phyloP scores from a whole-genome alignment of 2,329 filamentous ascomycete genomes.

The Colletotrichum tropicale region DNA sequence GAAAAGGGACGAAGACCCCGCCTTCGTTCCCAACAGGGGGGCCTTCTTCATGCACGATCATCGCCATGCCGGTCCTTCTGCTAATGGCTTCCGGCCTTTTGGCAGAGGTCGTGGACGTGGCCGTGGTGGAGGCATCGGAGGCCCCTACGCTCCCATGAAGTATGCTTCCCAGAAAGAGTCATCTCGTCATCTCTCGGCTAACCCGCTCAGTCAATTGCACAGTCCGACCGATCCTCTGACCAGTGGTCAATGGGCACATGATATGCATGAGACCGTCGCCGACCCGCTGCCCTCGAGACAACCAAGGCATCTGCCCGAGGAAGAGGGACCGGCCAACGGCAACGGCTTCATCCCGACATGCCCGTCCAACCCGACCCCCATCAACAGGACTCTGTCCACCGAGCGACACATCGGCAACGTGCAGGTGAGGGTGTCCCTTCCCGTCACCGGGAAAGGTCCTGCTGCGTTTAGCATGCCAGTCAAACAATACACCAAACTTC shows the following conservation, averaged over 20 bases:
- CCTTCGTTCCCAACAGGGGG: constrained; percentile 92
- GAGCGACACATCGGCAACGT: constrained; percentile 85
- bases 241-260: constrained; percentile 86
- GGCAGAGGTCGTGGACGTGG: constrained; percentile 69
- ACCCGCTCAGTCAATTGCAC: constrained; percentile 42
- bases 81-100: constrained; percentile 79
- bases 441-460: constrained; percentile 70
- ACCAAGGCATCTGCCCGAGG: constrained; percentile 46
- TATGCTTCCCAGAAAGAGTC: constrained; percentile 47
- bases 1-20: constrained; percentile 85
- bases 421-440: constrained; percentile 81
- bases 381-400: constrained; percentile 80
- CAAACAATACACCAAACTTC: constrained; percentile 91
- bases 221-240: constrained; percentile 65
- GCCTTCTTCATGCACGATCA: constrained; percentile 98
- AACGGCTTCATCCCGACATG: constrained; percentile 60
- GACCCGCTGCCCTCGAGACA: constrained; percentile 46
- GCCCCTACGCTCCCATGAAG: constrained; percentile 65
- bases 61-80: constrained; percentile 75
- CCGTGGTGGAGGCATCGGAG: constrained; percentile 58
- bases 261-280: constrained; percentile 81
- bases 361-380: constrained; percentile 64
- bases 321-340: constrained; percentile 59
- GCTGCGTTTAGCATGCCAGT: constrained; percentile 78
- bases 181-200: constrained; percentile 4